Conservation (phyloP, 75 land plant species). For the Cupressus sempervirens region DNA sequence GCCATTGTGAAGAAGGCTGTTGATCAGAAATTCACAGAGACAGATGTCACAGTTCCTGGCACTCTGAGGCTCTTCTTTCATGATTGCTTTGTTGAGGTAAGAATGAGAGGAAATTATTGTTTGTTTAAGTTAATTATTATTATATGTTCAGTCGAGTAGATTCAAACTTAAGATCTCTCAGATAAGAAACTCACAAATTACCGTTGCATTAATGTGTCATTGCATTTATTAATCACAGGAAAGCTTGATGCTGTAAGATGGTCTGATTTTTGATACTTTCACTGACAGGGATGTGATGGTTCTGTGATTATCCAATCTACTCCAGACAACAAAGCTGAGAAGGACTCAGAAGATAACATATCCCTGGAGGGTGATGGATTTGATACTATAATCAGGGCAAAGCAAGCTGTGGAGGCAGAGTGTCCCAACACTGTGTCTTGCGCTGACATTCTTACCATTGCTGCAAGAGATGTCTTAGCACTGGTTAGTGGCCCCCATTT, state of each 20-base stretch:
- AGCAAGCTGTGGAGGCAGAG: conserved; percentile 25
- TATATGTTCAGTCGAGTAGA: too few relatives aligned
- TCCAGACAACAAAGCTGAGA: conserved; percentile 32
- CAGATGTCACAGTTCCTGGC: conserved; percentile 37
- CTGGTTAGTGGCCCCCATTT: conserved; percentile 10
- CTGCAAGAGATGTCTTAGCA: conserved; percentile 20
- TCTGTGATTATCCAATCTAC: conserved; percentile 29
- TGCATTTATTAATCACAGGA: not conserved
- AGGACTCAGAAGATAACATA: conserved; percentile 33
- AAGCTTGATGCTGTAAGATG: not conserved
- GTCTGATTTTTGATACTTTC: not conserved
- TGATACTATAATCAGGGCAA: conserved; percentile 47
- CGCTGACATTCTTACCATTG: conserved; percentile 25
- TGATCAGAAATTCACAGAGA: conserved; percentile 31
- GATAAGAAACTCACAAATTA: too few relatives aligned
- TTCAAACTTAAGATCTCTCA: too few relatives aligned
- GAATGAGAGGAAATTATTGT: too few relatives aligned
- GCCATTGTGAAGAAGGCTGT: conserved; percentile 30
- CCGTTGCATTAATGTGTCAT: too few relatives aligned
- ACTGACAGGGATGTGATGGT: conserved; percentile 42
- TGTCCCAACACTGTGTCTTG: conserved; percentile 29
- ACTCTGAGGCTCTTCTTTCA: conserved; percentile 57
- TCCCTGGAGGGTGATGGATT: conserved; percentile 49
- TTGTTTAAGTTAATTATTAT: too few relatives aligned
- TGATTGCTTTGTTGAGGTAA: conserved; percentile 31